Percentiles rank a stretch among this genome's conserved stretches.
These are phyloP conservation scores for Backusella australiensis DNA, from an alignment of 192 early-diverging fungal genomes.

Conservation along the genomic window DNA sequence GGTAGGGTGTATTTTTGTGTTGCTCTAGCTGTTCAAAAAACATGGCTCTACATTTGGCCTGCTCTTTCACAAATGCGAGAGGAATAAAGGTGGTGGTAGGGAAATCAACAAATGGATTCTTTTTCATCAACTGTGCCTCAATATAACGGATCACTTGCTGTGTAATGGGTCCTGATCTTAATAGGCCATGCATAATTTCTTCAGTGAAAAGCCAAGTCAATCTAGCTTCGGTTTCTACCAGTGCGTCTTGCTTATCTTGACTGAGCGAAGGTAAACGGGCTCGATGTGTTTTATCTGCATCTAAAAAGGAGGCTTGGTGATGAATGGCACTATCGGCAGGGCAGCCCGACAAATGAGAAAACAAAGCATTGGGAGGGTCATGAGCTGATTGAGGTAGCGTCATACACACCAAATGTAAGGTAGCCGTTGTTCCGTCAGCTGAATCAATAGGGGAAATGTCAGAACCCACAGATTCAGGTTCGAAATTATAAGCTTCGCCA, in stretches of 20 bases:
- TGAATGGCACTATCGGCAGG: constrained; percentile 11
- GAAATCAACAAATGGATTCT: constrained; percentile 55
- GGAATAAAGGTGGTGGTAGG: constrained; percentile 51
- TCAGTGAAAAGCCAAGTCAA: constrained; percentile 68
- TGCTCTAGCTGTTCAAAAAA: constrained; percentile 54
- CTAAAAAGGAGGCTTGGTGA: constrained; percentile 29
- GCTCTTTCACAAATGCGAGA: constrained; percentile 47
- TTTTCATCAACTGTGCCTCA: constrained; percentile 50
- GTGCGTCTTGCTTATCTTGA: constrained; percentile 53
- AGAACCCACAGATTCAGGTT: constrained; percentile 60
- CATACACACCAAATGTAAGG: constrained; percentile 62
- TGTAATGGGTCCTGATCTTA: constrained; percentile 56
- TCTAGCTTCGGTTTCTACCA: constrained; percentile 53
- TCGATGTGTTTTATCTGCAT: constrained; percentile 33
- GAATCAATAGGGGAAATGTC: constrained; percentile 61
- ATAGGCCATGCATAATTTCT: constrained; percentile 70
- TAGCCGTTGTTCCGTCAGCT: constrained; percentile 65
- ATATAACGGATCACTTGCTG: constrained; percentile 45
- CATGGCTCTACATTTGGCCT: constrained; percentile 41
- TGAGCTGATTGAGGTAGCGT: constrained; percentile 56
- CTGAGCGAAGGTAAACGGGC: constrained; percentile 32
- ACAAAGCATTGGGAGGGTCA: constrained; percentile 16
- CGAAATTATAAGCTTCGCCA: constrained; percentile 44
- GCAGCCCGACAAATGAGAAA: constrained; percentile 12
- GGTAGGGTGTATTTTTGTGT: constrained; percentile 43